Conservation (phyloP, 2,329 filamentous ascomycete genomes). For the Talaromyces sp. region DNA sequence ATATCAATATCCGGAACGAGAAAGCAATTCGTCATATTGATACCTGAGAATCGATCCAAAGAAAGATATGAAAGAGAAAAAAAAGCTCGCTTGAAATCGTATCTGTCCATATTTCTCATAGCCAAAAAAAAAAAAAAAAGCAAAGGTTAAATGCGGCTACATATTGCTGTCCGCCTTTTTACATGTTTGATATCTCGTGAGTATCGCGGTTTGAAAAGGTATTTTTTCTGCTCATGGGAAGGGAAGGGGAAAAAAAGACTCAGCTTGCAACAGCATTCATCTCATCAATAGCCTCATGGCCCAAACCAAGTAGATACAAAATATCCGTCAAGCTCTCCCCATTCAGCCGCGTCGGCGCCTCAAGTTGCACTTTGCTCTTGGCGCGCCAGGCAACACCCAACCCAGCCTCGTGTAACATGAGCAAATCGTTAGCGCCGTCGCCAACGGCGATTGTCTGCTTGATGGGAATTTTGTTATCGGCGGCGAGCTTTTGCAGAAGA, state of each 20-base stretch:
- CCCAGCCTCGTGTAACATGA: slow-evolving; percentile 60
- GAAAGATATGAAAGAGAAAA: neutral
- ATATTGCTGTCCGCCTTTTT: neutral
- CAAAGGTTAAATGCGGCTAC: neutral
- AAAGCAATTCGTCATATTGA: neutral
- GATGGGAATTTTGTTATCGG: slow-evolving; percentile 49
- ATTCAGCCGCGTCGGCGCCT: slow-evolving; percentile 58
- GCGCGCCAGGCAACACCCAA: slow-evolving; percentile 61
- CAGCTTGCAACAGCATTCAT: slow-evolving; percentile 20
- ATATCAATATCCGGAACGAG: neutral
- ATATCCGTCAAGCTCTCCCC: slow-evolving; percentile 55
- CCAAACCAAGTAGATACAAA: slow-evolving; percentile 54
- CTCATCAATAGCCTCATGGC: slow-evolving; percentile 46
- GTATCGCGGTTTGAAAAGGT: neutral
- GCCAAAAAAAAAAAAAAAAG: neutral
- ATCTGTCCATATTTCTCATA: neutral
- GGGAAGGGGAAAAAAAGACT: neutral
- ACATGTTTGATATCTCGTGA: neutral
- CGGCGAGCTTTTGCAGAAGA: slow-evolving; percentile 52
- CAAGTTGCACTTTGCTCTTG: slow-evolving; percentile 60
- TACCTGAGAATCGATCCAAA: neutral
- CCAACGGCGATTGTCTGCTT: slow-evolving; percentile 57
- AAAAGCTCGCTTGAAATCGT: neutral
- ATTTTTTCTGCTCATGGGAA: neutral
- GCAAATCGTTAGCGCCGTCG: slow-evolving; percentile 62